Conservation (phyloP, 306 rosid species). For the Erythrophleum fordii region DNA sequence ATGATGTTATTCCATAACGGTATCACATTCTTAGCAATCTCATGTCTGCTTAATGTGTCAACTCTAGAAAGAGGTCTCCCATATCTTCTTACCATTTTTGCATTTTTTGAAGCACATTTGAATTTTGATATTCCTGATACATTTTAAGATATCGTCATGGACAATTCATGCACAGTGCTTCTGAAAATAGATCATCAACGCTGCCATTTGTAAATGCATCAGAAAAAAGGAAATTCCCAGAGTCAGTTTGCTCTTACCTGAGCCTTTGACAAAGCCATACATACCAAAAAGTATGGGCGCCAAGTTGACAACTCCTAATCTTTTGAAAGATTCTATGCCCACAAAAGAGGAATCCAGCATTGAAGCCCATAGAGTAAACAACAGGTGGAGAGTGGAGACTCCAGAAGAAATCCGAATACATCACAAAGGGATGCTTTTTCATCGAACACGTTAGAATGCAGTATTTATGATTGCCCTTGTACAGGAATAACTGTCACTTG, state of each 20-base stretch:
- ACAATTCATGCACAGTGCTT: background rate
- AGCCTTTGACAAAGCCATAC: constrained; percentile 4
- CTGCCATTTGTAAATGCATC: constrained; percentile 19
- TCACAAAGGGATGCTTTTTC: constrained; percentile 29
- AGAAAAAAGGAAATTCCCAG: background rate
- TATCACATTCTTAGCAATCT: constrained; percentile 18
- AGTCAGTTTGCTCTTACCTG: background rate
- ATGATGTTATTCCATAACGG: background rate
- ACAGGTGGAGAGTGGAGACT: background rate
- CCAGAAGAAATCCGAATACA: constrained; percentile 22
- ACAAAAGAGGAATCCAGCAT: constrained; percentile 30
- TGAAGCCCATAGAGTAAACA: constrained; percentile 31
- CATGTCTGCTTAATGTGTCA: background rate
- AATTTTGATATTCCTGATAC: constrained; percentile 4
- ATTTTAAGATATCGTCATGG: constrained; percentile 7
- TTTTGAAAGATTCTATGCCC: constrained; percentile 46
- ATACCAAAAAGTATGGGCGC: constrained; percentile 29
- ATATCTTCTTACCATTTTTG: background rate
- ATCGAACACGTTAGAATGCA: background rate
- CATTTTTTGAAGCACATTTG: background rate
- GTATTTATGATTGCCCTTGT: constrained; percentile 10
- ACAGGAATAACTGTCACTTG: constrained; percentile 25
- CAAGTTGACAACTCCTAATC: background rate
- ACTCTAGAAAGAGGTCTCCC: background rate
- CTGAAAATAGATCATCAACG: background rate